Percentiles rank a stretch among this genome's conserved stretches.
Evolutionary conservation across 192 early-diverging fungal genomes (phyloP).

Genomic region (Backusella morwellensis): DNA sequence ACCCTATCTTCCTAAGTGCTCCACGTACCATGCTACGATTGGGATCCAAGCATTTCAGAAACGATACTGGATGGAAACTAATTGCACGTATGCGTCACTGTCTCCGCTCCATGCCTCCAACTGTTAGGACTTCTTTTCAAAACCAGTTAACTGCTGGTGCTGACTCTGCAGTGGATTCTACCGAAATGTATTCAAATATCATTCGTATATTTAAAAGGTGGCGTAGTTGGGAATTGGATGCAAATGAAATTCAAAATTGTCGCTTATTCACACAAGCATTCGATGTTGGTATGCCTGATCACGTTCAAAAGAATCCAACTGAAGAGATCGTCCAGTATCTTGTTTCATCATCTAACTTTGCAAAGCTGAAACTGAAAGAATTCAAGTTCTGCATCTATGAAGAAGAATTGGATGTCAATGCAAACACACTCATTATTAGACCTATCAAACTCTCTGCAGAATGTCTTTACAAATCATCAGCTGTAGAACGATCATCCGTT

Average conservation of each 20-base stretch:
- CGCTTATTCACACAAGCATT: slow-evolving; percentile 51
- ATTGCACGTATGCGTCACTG: slow-evolving; percentile 64
- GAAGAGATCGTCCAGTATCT: slow-evolving; percentile 34
- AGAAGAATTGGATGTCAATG: slow-evolving; percentile 29
- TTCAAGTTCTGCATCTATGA: slow-evolving; percentile 50
- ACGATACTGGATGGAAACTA: slow-evolving; percentile 76
- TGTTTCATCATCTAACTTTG: slow-evolving; percentile 32
- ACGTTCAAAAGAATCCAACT: background rate
- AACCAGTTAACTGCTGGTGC: slow-evolving; percentile 40
- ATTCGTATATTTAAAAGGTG: slow-evolving; percentile 51
- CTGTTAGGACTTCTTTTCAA: slow-evolving; percentile 37
- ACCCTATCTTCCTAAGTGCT: slow-evolving; percentile 64
- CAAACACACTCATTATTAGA: slow-evolving; percentile 46
- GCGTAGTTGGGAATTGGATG: slow-evolving; percentile 62
- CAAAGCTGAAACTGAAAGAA: slow-evolving; percentile 39
- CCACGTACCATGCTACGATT: slow-evolving; percentile 65
- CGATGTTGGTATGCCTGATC: background rate
- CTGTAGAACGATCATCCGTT: background rate
- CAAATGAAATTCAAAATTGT: slow-evolving; percentile 37
- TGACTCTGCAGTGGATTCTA: slow-evolving; percentile 27
- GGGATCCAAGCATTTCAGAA: slow-evolving; percentile 58
- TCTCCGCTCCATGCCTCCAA: slow-evolving; percentile 41
- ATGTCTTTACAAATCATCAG: slow-evolving; percentile 31
- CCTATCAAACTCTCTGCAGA: slow-evolving; percentile 38
- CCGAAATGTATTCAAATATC: slow-evolving; percentile 46